Evolutionary conservation across 2,329 filamentous ascomycete genomes (phyloP), one percentile per base, ranked within the genome.

Genomic region (Talaromyces marneffei): DNA sequence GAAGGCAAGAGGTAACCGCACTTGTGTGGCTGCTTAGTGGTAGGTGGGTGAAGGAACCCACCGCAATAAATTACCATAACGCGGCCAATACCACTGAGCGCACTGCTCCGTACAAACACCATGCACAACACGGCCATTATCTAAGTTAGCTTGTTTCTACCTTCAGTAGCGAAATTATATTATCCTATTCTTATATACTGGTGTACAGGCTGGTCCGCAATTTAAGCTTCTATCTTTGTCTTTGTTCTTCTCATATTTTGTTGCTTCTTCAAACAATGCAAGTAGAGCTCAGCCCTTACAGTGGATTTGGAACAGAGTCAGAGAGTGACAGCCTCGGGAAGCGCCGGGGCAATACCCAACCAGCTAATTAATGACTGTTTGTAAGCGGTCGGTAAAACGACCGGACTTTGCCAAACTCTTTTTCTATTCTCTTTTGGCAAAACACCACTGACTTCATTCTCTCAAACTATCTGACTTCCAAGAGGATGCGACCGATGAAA

Each of bases 361-460:
- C 31, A 53, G 25, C n/a, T 10, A 10, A 37, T 20, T 20, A 40
- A 20, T 35, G 23, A 56, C 53, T 40, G 23, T 44, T 44, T 14
- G 40, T 10, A 40, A 59, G 14, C 53, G 14, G 42, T 27, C 57
- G 57, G 57, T 59, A 33, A 52, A 42, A 53, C 46, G 29, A 59
- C 57, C 57, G 35, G 57, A 53, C 57, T 59, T 52, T 59, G 7
- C 7, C 48, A 52, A 52, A 52, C 48, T 59, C 52, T 55, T 39
- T 40, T 37, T 55, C 14, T 23, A 10, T 12, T 35, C n/a, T 33
- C 27, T 29, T 31, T 27, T 18, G 25, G 27, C 16, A 57, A 23
- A 29, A 48, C 29, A 52, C 46, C n/a, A 50, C 46, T 10, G 16
- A 33, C 27, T 14, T 52, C 46, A 12, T 20, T 33, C 10, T 16